phyloP scores from a whole-genome alignment of 192 early-diverging fungal species.

The Backusella australiensis region DNA sequence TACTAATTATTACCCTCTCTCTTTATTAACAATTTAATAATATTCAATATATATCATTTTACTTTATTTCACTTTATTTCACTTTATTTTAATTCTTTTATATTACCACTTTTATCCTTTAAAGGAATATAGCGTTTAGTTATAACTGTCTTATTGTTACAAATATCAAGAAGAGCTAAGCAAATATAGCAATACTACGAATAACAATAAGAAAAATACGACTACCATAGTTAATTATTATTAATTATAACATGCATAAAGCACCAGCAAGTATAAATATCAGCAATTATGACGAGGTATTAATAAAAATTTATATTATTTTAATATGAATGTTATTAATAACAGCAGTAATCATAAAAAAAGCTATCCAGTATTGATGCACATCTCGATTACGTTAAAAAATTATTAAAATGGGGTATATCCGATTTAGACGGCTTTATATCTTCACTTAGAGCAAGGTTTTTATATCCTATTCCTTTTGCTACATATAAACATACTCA shows the following conservation, averaged over 20 bases:
- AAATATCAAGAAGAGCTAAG: not conserved
- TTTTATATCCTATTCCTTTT: not conserved
- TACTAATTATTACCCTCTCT: not conserved
- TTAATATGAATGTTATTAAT: not conserved
- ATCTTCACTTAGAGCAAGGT: conserved; percentile 9
- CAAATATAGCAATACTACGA: not conserved
- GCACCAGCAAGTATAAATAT: not conserved
- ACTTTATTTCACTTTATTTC: not conserved
- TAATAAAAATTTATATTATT: not conserved
- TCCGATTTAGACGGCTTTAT: conserved; percentile 12
- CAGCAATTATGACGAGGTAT: conserved; percentile 14
- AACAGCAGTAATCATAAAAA: not conserved
- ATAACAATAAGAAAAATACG: not conserved
- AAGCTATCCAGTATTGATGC: conserved; percentile 9
- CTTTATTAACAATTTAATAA: not conserved
- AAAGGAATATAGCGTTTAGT: not conserved
- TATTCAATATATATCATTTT: not conserved
- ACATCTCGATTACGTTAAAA: conserved; percentile 11
- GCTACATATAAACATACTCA: not conserved
- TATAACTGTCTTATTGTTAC: not conserved
- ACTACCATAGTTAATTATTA: not conserved
- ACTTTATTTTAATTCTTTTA: not conserved
- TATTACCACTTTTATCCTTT: not conserved
- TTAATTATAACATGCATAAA: not conserved
- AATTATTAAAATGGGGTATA: conserved; percentile 13